phyloP scores from a whole-genome alignment of 164 flowering plant species.

The Santalum album region DNA sequence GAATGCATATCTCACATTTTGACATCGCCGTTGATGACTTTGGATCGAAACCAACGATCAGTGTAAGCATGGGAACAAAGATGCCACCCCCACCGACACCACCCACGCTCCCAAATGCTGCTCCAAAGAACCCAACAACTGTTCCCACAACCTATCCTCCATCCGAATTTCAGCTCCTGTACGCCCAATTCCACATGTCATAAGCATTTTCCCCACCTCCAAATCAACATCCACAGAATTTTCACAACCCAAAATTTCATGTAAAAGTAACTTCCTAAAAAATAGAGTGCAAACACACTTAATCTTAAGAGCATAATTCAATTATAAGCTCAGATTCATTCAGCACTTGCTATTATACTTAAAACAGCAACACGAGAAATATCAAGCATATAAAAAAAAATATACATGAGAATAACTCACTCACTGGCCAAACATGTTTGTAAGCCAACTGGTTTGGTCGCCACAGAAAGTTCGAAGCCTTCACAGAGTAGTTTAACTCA shows the following conservation, averaged over 20 bases:
- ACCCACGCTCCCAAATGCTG: conserved; percentile 3
- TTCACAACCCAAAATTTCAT: too few species aligned
- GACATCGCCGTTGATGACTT: conserved; percentile 3
- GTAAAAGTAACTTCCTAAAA: too few species aligned
- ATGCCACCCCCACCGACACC: conserved; percentile 5
- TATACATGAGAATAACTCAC: background rate
- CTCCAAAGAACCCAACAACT: conserved; percentile 1
- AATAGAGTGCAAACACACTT: too few species aligned
- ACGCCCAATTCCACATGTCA: background rate
- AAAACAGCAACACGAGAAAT: too few species aligned
- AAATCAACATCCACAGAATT: background rate
- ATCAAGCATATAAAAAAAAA: background rate
- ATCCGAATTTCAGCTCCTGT: conserved; percentile 2
- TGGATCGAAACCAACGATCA: background rate
- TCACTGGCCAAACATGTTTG: background rate
- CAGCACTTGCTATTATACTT: background rate
- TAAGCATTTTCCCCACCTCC: too few species aligned
- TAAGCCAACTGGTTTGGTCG: background rate
- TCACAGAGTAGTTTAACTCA: background rate
- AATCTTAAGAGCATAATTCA: background rate
- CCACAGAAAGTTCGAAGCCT: background rate
- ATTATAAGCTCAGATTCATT: too few species aligned
- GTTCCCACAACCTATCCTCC: conserved; percentile 3
- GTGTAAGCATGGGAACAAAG: conserved; percentile 3
- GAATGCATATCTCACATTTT: background rate